Evolutionary conservation across 805 yeast species (phyloP), one percentile per base, ranked within the genome.

Genomic region (Yamadazyma olivae): DNA sequence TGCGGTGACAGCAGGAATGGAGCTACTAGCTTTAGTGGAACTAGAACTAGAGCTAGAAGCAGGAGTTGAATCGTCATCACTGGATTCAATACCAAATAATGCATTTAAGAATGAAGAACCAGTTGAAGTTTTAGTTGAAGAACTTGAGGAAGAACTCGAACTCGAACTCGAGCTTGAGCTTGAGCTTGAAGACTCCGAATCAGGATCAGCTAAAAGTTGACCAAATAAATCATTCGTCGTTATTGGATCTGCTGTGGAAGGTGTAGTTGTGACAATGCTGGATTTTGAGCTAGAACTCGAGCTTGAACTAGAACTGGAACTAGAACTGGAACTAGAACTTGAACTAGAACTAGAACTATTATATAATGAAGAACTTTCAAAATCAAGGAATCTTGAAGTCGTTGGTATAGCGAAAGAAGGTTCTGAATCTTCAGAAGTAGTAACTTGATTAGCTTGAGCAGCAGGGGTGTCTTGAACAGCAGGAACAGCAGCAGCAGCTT

Each of bases 161-260:
- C 47, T 42, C 10, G 50, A 36, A 32, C 40, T 37, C 3, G 45
- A 35, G 17, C 48, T 41, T 3, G 49, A 33, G 29, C 48, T 41
- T 4, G 49, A 33, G 28, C 37, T 28, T 10, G 43, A 29, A 30
- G 32, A n/a, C n/a, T n/a, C n/a, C n/a, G n/a, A n/a, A n/a, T n/a
- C 24, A 20, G 45, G 34, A 32, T 32, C 36, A 10, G 46, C 17
- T 31, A 15, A 13, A 14, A 13, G 18, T 21, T 32, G 27, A 3
- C 8, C 35, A 17, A 20, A 21, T 12, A 37, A 22, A 30, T 37
- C 33, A 1, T n/a, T n/a, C n/a, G n/a, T n/a, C n/a, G n/a, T n/a
- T n/a, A n/a, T n/a, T n/a, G 36, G 16, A 22, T 8, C 14, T 8
- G 36, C 21, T 13, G 35, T 30, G 13, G 35, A 17, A 8, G 35